Base-by-base conservation (phyloP, 1,284 basidiomycete genomes). In the Cutaneotrichosporon mucoides region DNA sequence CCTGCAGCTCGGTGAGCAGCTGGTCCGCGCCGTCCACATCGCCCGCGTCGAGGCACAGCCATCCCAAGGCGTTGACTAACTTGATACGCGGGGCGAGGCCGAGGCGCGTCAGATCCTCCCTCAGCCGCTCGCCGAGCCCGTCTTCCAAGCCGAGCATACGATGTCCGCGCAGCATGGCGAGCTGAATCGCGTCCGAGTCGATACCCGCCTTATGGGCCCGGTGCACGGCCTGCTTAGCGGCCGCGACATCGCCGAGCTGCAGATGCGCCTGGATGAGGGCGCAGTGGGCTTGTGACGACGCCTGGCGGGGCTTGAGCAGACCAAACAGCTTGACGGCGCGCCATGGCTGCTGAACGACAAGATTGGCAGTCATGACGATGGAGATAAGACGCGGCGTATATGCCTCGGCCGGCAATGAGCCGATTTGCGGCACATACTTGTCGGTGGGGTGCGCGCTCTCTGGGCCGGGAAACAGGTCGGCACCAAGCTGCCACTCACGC, bases 81-180 rank as follows among this genome's bases (percentile, higher is more conserved):
- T 53, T 51, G 12, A 62, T 56, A 4, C 51, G 55, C 9, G 63
- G 52, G 11, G 62, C 48, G n/a, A 70, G 24, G 3, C 57, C 59
- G 15, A 73, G 54, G 11, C 44, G 37, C 10, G 58, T 58, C 6
- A 73, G 49, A 48, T 69, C 68, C 1, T 53, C 35, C 24, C 73
- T 54, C 6, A 74, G 68, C 16, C 64, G 65, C n/a, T 60, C 55
- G 55, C 73, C 73, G 33, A 74, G 47, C 24, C 66, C 55, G 8
- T 48, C 53, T 43, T 70, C 67, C 11, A 61, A 49, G 9, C 72
- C 72, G 7, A 75, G 61, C 10, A 50, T 60, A 35, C 68, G 62
- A 55, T 73, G 69, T 10, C 73, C 73, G 10, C 61, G 44, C 35
- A 76, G 56, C 33, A 76, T 68, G 9, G 71, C 66, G 42, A 73